These are phyloP conservation scores for Calonectria pseudoreteaudii DNA, from an alignment of 2,329 filamentous ascomycete genomes.

Conservation along the genomic window DNA sequence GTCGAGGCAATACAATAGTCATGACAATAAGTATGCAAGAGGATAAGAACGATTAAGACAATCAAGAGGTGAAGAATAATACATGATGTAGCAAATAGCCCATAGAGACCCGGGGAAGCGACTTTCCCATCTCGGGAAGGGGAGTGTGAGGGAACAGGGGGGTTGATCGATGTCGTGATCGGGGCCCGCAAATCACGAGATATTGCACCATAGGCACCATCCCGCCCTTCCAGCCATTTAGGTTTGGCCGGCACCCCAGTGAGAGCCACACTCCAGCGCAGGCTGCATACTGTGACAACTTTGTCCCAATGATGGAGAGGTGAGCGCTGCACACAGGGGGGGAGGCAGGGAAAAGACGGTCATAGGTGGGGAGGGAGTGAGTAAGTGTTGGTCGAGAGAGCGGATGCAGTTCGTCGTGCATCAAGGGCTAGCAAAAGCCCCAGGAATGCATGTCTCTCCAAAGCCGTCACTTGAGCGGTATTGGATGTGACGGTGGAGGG, in stretches of 20 bases:
- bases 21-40: constrained; percentile 31
- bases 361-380: constrained; percentile 23
- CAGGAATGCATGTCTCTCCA: constrained; percentile 27
- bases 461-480: constrained; percentile 36
- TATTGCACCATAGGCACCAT: constrained; percentile 70
- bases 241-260: constrained; percentile 32
- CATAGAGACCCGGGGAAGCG: constrained; percentile 36
- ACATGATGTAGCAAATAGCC: constrained; percentile 35
- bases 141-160: constrained; percentile 37
- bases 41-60: constrained; percentile 24
- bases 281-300: constrained; percentile 37
- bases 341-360: constrained; percentile 24
- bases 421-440: constrained; percentile 20
- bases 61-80: constrained; percentile 35
- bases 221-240: constrained; percentile 52
- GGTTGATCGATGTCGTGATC: constrained; percentile 43
- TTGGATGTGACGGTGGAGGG: constrained; percentile 21
- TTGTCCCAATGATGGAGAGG: constrained; percentile 34
- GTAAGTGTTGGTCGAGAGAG: constrained; percentile 21
- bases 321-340: constrained; percentile 29
- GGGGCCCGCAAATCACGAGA: constrained; percentile 63
- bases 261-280: constrained; percentile 38
- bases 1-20: constrained; percentile 34
- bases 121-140: constrained; percentile 43
- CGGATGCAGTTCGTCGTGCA: constrained; percentile 30